Evolutionary conservation across 23 red algal species (phyloP).

Genomic region (Chondrus crispus): DNA sequence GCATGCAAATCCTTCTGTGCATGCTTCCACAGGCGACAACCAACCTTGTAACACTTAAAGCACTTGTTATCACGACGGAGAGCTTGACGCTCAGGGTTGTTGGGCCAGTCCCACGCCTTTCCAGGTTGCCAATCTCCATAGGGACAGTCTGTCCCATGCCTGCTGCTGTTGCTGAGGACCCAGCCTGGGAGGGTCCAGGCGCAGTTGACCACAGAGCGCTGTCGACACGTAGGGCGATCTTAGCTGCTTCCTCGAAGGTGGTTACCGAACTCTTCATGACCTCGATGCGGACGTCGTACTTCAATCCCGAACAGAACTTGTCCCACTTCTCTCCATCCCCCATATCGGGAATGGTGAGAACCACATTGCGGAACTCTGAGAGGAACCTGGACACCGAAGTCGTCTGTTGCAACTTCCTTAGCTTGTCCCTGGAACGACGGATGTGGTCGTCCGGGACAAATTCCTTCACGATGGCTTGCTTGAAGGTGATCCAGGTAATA

Average conservation of each 20-base stretch:
- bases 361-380: slow-evolving; percentile 4
- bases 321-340: slow-evolving; percentile 12
- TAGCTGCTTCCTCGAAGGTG: slow-evolving; percentile 8
- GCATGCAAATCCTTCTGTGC: too few species aligned
- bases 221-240: slow-evolving; percentile 34
- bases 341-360: slow-evolving; percentile 34
- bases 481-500: neutral
- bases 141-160: neutral
- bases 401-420: neutral
- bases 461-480: neutral
- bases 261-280: neutral
- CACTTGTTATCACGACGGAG: neutral
- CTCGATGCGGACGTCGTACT: neutral
- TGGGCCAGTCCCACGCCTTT: neutral
- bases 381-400: slow-evolving; percentile 2
- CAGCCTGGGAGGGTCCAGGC: too few species aligned
- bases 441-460: slow-evolving; percentile 44
- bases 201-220: neutral
- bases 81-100: too few species aligned
- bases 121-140: neutral
- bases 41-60: neutral
- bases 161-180: neutral
- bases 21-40: neutral
- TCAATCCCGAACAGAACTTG: slow-evolving; percentile 7
- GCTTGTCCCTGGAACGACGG: neutral